A percentile compares a stretch with the other conserved stretches of the same genome.
Conservation (phyloP, 805 yeast genomes). For the Torulaspora franciscae region DNA sequence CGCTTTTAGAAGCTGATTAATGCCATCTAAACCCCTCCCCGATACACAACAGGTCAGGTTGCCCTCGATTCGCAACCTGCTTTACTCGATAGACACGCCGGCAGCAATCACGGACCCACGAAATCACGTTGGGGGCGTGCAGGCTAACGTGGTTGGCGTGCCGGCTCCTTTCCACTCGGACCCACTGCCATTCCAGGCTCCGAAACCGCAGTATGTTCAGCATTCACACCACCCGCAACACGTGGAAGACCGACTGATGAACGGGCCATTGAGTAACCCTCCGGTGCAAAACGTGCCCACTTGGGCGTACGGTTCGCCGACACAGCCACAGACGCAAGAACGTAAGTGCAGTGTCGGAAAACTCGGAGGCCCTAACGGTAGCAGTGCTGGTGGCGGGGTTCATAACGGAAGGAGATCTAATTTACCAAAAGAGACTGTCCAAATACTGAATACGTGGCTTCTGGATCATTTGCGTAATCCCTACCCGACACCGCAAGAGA, state of each 20-base stretch:
- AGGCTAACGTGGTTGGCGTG: not conserved
- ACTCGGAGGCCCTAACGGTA: not conserved
- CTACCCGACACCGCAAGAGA: constrained; percentile 77
- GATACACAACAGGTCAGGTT: constrained; percentile 11
- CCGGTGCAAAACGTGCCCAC: not conserved
- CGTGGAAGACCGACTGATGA: not conserved
- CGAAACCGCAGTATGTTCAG: not conserved
- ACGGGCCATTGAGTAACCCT: not conserved
- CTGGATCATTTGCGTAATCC: constrained; percentile 72
- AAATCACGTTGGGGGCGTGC: not conserved
- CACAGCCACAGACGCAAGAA: not conserved
- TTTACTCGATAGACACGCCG: constrained; percentile 10
- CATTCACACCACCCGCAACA: not conserved
- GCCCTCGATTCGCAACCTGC: constrained; percentile 17
- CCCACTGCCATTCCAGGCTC: not conserved
- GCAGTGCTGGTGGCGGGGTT: constrained; percentile 4
- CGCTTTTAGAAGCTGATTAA: not conserved
- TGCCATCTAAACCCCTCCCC: constrained; percentile 1
- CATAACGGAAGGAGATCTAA: constrained; percentile 54
- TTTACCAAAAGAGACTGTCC: constrained; percentile 73
- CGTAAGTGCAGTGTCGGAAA: not conserved
- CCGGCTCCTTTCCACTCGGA: not conserved
- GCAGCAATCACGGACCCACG: not conserved
- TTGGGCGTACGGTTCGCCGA: constrained; percentile 1
- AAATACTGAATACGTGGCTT: constrained; percentile 68